A percentile compares a stretch with the other conserved stretches of the same genome.
These are phyloP conservation scores for Artemisia annua DNA, from an alignment of 129 eudicot species.

Conservation along the genomic window DNA sequence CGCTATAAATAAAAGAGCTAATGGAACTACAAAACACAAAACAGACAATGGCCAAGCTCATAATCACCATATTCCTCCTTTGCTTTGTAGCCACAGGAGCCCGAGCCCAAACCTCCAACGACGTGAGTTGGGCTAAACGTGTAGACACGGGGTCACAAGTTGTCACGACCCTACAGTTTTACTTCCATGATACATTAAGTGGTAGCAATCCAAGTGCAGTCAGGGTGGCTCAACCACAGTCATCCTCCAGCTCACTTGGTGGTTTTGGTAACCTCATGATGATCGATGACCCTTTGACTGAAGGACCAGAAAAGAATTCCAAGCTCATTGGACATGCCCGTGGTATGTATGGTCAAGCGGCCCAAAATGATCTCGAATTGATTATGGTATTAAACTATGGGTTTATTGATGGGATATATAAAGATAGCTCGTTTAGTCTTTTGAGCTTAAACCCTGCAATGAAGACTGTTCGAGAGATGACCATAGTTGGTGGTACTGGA, in stretches of 20 bases:
- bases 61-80: conserved; percentile 19
- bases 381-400: conserved; percentile 54
- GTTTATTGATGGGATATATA: conserved; percentile 57
- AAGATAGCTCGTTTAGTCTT: conserved; percentile 74
- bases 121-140: conserved; percentile 53
- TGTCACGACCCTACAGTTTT: conserved; percentile 61
- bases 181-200: conserved; percentile 66
- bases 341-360: conserved; percentile 69
- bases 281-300: conserved; percentile 68
- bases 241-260: conserved; percentile 40
- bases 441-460: conserved; percentile 47
- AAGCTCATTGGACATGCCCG: conserved; percentile 68
- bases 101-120: conserved; percentile 29
- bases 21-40: neutral
- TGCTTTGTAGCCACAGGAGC: conserved; percentile 20
- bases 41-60: conserved; percentile 28
- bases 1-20: conserved; percentile 17
- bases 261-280: conserved; percentile 56
- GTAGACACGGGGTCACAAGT: conserved; percentile 46
- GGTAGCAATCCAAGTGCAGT: conserved; percentile 54
- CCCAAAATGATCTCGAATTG: conserved; percentile 36
- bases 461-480: conserved; percentile 54
- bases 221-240: conserved; percentile 47
- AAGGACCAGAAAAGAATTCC: conserved; percentile 59
- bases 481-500: conserved; percentile 84